These are phyloP conservation scores for Ophiostoma montium DNA, from an alignment of 2,329 filamentous ascomycete species.

Conservation along the genomic window DNA sequence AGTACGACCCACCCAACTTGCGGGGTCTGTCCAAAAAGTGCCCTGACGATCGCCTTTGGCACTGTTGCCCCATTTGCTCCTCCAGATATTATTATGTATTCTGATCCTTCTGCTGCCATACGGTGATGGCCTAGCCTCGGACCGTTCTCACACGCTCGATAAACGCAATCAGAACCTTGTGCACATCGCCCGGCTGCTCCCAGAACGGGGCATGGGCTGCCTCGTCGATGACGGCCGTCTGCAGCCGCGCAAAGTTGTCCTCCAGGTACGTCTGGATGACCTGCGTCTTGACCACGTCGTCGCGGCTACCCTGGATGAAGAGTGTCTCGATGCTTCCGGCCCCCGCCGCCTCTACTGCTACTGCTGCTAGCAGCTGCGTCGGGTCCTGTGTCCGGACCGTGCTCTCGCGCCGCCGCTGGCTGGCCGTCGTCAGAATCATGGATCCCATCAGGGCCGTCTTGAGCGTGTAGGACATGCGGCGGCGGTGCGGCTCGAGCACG, in stretches of 20 bases:
- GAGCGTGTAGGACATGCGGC: slow-evolving; percentile 3
- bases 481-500: slow-evolving; percentile 5
- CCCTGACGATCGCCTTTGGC: no score
- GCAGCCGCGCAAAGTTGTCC: not conserved
- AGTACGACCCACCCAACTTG: no score
- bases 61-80: no score
- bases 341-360: no score
- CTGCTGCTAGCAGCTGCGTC: not conserved
- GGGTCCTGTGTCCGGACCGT: slow-evolving; percentile 2
- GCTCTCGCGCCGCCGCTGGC: not conserved
- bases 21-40: no score
- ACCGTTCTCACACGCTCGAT: not conserved
- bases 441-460: slow-evolving; percentile 1
- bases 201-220: slow-evolving; percentile 7
- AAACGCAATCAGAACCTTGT: slow-evolving; percentile 2
- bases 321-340: not conserved
- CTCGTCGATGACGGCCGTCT: not conserved
- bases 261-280: not conserved
- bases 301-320: slow-evolving; percentile 4
- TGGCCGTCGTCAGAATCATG: not conserved
- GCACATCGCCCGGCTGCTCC: slow-evolving; percentile 5
- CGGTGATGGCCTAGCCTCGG: no score
- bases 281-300: not conserved
- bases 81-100: no score
- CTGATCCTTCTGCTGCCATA: no score